Percentiles rank a stretch among this genome's conserved stretches.
phyloP scores from a whole-genome alignment of 2,329 filamentous ascomycete genomes.

The Colletotrichum costaricense region DNA sequence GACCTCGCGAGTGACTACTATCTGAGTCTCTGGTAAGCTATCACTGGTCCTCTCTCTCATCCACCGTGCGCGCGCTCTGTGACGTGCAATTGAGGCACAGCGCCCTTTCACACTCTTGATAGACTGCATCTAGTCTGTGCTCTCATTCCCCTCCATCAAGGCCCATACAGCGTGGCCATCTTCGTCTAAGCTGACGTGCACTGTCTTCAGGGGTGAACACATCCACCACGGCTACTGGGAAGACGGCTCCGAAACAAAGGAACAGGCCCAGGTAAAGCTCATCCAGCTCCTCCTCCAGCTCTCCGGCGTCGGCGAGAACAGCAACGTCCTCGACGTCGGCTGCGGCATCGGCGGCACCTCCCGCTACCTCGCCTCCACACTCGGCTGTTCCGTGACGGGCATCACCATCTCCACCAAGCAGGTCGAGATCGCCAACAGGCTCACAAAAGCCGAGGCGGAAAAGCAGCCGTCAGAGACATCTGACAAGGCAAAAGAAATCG shows the following conservation, averaged over 20 bases:
- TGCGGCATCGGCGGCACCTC: constrained; percentile 71
- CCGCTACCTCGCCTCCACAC: constrained; percentile 63
- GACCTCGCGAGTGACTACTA: constrained; percentile 72
- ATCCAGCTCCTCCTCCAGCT: constrained; percentile 64
- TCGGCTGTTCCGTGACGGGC: constrained; percentile 65
- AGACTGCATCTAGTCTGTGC: background rate
- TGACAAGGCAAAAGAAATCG: constrained; percentile 10
- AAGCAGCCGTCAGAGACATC: constrained; percentile 12
- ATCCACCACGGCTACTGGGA: constrained; percentile 74
- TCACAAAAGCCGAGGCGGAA: constrained; percentile 52
- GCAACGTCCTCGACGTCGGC: constrained; percentile 65
- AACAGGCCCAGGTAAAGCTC: constrained; percentile 67
- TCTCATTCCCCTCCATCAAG: background rate
- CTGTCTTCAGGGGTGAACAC: constrained; percentile 64
- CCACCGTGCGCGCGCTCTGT: background rate
- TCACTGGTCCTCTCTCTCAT: background rate
- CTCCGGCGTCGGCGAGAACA: constrained; percentile 44
- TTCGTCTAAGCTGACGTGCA: constrained; percentile 7
- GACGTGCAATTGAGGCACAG: background rate
- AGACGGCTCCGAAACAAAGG: constrained; percentile 62
- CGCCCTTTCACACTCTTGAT: background rate
- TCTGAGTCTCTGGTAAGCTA: constrained; percentile 65
- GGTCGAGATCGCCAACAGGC: constrained; percentile 66
- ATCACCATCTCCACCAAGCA: constrained; percentile 70
- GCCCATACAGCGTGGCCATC: background rate